These are phyloP conservation scores for Halocafeteria seosinensis DNA, from an alignment of 108 stramenopile species.

Conservation along the genomic window DNA sequence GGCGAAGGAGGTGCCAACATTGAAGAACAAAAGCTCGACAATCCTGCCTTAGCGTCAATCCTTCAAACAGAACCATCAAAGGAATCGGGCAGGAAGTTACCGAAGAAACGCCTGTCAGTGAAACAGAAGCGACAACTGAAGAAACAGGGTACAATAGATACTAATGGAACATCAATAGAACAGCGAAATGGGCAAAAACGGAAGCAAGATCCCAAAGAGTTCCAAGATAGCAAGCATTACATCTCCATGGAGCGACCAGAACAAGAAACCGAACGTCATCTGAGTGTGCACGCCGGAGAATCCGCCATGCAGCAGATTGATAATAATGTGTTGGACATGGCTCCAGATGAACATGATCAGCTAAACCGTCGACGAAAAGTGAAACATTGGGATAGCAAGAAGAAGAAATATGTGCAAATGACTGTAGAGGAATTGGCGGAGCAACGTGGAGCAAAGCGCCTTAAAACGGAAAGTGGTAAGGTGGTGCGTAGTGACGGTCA, in stretches of 20 bases:
- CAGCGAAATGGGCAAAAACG: neutral
- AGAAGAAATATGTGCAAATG: conserved; percentile 58
- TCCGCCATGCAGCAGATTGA: conserved; percentile 33
- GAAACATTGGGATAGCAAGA: conserved; percentile 87
- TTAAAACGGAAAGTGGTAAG: conserved; percentile 16
- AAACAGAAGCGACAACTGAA: neutral
- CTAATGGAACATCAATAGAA: neutral
- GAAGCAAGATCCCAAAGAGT: neutral
- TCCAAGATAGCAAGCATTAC: neutral
- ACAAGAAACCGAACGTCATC: neutral
- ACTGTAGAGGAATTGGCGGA: conserved; percentile 25
- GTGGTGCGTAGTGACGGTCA: conserved; percentile 5
- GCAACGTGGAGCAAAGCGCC: conserved; percentile 1
- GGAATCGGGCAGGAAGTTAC: no score
- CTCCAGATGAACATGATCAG: conserved; percentile 80
- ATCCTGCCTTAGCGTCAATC: neutral
- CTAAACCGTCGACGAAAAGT: conserved; percentile 67
- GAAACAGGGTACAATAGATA: neutral
- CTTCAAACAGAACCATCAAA: no score
- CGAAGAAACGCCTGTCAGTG: neutral
- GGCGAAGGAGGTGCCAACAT: no score
- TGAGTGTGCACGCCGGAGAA: neutral
- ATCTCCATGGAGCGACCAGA: neutral
- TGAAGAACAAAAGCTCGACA: neutral
- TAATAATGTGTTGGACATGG: conserved; percentile 77